Evolutionary conservation across 257 asterid species (phyloP).

Genomic region (Mentha longifolia): DNA sequence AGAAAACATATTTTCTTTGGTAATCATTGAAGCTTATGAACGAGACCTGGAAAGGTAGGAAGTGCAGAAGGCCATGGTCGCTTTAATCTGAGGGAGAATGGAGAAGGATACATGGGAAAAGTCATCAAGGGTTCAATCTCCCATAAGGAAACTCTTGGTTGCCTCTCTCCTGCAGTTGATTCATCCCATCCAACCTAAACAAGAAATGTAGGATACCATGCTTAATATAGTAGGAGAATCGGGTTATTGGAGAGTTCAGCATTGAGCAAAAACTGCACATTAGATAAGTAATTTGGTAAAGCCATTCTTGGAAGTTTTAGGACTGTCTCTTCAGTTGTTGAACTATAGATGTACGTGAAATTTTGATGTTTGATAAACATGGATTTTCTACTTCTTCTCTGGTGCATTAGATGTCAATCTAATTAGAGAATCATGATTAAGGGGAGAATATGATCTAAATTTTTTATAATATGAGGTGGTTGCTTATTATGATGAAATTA

Average conservation of each 20-base stretch:
- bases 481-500: not conserved
- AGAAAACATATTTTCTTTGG: too few species aligned
- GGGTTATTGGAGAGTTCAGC: not conserved
- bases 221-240: not conserved
- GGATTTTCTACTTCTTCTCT: too few species aligned
- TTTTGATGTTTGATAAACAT: too few species aligned
- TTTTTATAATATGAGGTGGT: not conserved
- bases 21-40: not conserved
- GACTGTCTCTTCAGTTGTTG: not conserved
- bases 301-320: not conserved
- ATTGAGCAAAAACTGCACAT: not conserved
- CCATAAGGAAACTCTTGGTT: slow-evolving; percentile 93
- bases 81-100: slow-evolving; percentile 84
- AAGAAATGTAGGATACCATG: slow-evolving; percentile 15
- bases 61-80: slow-evolving; percentile 91
- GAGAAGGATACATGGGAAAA: slow-evolving; percentile 88
- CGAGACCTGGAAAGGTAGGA: slow-evolving; percentile 74
- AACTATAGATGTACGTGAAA: not conserved
- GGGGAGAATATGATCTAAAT: too few species aligned
- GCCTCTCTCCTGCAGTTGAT: slow-evolving; percentile 96
- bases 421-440: too few species aligned
- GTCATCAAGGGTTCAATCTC: slow-evolving; percentile 91
- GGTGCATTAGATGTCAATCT: too few species aligned
- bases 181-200: slow-evolving; percentile 99
- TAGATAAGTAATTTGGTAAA: not conserved